phyloP scores from a whole-genome alignment of 1,284 basidiomycete species.

The Tremellales sp. region DNA sequence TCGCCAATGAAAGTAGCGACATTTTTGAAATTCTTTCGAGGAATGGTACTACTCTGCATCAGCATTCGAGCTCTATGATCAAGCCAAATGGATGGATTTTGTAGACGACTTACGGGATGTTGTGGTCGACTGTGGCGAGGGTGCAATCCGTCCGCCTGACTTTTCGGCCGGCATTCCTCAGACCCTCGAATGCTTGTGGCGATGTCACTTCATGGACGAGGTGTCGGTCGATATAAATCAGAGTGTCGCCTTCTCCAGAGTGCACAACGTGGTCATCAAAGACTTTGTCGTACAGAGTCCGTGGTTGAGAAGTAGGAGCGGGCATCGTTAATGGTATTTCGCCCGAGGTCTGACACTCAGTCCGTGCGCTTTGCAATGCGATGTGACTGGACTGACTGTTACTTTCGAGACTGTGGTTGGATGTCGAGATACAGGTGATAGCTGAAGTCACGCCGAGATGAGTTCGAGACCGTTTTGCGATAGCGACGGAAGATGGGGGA shows the following conservation, averaged over 20 bases:
- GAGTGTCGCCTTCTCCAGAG: conserved; percentile 75
- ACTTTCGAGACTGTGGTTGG: too few species aligned
- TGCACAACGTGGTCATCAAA: conserved; percentile 90
- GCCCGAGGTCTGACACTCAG: not conserved
- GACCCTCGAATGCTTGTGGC: conserved; percentile 92
- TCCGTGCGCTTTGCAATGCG: too few species aligned
- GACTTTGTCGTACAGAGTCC: conserved; percentile 92
- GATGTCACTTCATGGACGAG: conserved; percentile 94
- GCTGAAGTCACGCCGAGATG: too few species aligned
- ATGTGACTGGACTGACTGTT: too few species aligned
- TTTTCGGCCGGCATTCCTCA: conserved; percentile 74
- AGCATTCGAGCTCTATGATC: not conserved
- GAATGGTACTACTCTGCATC: conserved; percentile 62
- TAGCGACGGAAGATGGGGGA: too few species aligned
- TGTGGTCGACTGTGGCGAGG: conserved; percentile 91
- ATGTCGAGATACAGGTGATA: too few species aligned
- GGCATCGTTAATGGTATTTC: conserved; percentile 38
- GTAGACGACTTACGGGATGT: conserved; percentile 71
- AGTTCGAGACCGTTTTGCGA: too few species aligned
- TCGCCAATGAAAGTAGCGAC: conserved; percentile 77
- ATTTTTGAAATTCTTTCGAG: conserved; percentile 78
- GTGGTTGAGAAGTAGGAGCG: conserved; percentile 54
- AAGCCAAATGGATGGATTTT: too few species aligned
- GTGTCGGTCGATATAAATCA: conserved; percentile 94
- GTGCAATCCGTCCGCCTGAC: conserved; percentile 92